Percentiles rank a stretch among this genome's conserved stretches.
These are phyloP conservation scores for Cornus kousa DNA, from an alignment of 148 eudicot genomes.

Conservation along the genomic window DNA sequence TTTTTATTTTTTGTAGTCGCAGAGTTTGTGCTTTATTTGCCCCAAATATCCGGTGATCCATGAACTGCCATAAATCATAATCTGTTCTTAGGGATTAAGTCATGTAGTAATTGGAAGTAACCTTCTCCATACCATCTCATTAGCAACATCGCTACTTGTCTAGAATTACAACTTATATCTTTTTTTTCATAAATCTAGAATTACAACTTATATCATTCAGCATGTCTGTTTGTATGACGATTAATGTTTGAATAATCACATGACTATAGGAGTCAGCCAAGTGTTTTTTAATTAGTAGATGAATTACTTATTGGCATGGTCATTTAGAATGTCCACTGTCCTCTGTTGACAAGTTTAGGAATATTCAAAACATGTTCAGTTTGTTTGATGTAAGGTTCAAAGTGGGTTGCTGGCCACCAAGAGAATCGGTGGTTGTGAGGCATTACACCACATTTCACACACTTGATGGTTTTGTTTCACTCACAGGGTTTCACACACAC, in stretches of 20 bases:
- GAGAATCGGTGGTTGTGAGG: not conserved
- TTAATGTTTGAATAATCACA: not conserved
- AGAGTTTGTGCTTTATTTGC: not conserved
- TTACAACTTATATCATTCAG: not conserved
- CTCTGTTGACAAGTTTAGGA: not conserved
- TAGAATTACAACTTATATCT: not conserved
- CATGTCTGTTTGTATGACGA: not conserved
- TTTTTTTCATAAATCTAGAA: no score
- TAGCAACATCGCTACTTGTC: not conserved
- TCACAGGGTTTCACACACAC: not conserved
- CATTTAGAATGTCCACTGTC: not conserved
- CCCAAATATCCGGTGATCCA: not conserved
- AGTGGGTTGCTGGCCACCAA: not conserved
- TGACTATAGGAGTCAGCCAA: not conserved
- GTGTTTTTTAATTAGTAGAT: not conserved
- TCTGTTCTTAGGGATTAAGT: not conserved
- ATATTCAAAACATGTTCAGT: not conserved
- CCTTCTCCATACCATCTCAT: not conserved
- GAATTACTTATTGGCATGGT: not conserved
- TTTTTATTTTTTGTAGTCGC: not conserved
- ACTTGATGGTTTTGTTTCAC: not conserved
- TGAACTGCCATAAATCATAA: no score
- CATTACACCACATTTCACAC: not conserved
- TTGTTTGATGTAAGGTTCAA: not conserved
- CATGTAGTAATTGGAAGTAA: not conserved